Evolutionary conservation across 257 asterid species (phyloP), one percentile per base, ranked within the genome.

Genomic region (Solanum neorickii): DNA sequence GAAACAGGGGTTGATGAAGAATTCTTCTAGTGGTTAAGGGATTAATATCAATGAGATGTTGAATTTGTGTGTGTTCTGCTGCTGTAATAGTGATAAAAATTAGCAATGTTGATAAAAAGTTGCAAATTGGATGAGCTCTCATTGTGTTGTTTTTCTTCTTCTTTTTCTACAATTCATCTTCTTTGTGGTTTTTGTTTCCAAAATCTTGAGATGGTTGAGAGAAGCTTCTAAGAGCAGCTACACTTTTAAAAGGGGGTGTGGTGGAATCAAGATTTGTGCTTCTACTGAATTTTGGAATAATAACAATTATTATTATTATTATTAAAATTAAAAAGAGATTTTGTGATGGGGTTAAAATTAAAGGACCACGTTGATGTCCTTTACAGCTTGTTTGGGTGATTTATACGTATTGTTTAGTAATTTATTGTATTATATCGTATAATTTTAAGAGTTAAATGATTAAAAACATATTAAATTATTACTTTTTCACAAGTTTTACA

Each of bases 1-100:
- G 98, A 56, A 92, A 94, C 23, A 95, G 82, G 1, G 98, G 98
- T n/a, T 97, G 98, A 84, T 97, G 99, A 20, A 97, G 94, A 89
- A 94, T 94, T 90, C 98, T 97, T 78, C 99, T 93, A 73, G 46
- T 84, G 76, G 46, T 84, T 29, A 14, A 83, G 25, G 49, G 82
- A 20, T 62, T 86, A 3, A 76, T 39, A 31, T 13, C 88, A 74
- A 83, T 62, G 83, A 87, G 89, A 89, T 87, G 90, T 78, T 85
- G 92, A 83, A 76, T 46, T 46, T 78, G 66, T 8, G 6, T 42
- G 0, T 23, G 3, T 10, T 74, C 7, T 35, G 12, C 1, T n/a
- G 39, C 31, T 5, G 37, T 27, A 90, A 86, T 83, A 37, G 29
- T 37, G 44, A 76, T 31, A 41, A 76, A 29, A 23, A 62, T 3